Base-by-base conservation (phyloP, 169 alveolate species). In the Plasmodium relictum region DNA sequence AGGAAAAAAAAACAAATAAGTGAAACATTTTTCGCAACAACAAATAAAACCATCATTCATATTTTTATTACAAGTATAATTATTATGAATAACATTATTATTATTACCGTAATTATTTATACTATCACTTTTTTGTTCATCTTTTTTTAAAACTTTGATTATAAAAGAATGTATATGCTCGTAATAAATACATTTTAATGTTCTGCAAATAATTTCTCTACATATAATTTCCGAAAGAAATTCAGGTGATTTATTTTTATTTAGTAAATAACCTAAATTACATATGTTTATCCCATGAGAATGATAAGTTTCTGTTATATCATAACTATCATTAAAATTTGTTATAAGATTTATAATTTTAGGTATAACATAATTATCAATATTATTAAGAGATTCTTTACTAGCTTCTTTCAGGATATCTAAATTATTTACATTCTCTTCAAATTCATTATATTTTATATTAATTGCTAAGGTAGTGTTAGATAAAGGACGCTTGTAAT, bases 281-380 rank as follows among this genome's bases (percentile, higher is more conserved):
- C 92, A 52, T 76, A 94, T 92, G 71, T 94, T 94, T n/a, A 94
- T 63, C 16, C 96, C 96, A 31, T 80, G 91, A n/a, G 94, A 86
- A 41, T 92, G 95, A 66, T 89, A 88, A 26, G 74, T 76, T 41
- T 94, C 58, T 9, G 92, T 86, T 18, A 94, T 24, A 73, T 94
- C 96, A 92, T 93, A 92, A 56, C 95, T 92, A 65, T 92, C 95
- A 20, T 74, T 56, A 48, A 94, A 56, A 41, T 78, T 88, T 76
- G 91, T 18, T 65, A 74, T 65, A 20, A 88, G 42, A n/a, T 73
- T 74, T 22, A 92, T 62, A 58, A 86, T 72, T 58, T 94, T 89
- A 66, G 93, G 95, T 6, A 94, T 44, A 24, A 94, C 59, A 44
- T 92, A 78, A 70, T 85, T 73, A 16, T 88, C 76, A 44, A 76